A percentile compares a stretch with the other conserved stretches of the same genome.
phyloP scores from a whole-genome alignment of 768 basidiomycete species.

The Galerina sulciceps region DNA sequence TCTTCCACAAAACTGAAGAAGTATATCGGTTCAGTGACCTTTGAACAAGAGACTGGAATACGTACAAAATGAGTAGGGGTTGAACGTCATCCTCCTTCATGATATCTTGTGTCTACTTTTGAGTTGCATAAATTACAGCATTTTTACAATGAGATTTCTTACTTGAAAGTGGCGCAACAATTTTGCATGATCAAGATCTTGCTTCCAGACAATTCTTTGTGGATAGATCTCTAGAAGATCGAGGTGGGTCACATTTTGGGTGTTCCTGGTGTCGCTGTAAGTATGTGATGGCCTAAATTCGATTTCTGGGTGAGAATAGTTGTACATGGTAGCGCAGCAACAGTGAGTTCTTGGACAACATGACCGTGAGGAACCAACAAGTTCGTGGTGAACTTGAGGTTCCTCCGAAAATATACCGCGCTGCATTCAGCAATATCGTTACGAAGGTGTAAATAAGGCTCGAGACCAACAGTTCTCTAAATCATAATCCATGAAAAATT shows the following conservation, averaged over 20 bases:
- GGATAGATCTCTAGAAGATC: constrained; percentile 8
- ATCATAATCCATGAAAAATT: too few species aligned
- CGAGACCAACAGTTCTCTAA: too few species aligned
- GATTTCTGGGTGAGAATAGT: constrained; percentile 1
- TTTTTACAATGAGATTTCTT: neutral
- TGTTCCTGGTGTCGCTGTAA: neutral
- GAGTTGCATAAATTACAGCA: neutral
- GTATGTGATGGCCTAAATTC: neutral
- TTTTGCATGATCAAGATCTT: neutral
- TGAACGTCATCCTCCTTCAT: neutral
- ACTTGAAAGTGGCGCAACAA: constrained; percentile 4
- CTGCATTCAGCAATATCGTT: too few species aligned
- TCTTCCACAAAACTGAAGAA: constrained; percentile 5
- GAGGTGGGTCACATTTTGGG: neutral
- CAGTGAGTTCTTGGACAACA: too few species aligned
- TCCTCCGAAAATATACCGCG: too few species aligned
- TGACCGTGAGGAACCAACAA: too few species aligned
- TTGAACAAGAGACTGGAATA: neutral
- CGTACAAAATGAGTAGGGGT: constrained; percentile 1
- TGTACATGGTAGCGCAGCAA: too few species aligned
- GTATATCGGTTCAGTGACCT: neutral
- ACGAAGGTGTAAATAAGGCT: too few species aligned
- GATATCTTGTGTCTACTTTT: neutral
- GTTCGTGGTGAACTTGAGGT: too few species aligned
- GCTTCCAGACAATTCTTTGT: neutral